phyloP scores from a whole-genome alignment of 2,329 filamentous ascomycete genomes.

The Pleomassaria siparia region DNA sequence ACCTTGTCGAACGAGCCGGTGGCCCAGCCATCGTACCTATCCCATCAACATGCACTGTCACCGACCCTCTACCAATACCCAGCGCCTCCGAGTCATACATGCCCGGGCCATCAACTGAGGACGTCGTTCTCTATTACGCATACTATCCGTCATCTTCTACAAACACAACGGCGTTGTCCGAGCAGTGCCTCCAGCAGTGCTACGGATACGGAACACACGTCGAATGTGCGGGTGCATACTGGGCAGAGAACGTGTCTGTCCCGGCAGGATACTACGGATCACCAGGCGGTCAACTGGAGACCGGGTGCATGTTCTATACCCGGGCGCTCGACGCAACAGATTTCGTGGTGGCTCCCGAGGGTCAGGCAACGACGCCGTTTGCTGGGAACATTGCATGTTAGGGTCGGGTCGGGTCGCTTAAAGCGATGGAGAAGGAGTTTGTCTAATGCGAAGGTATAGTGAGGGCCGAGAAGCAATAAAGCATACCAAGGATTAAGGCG shows the following conservation, averaged over 20 bases:
- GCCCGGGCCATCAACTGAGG: constrained; percentile 21
- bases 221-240: constrained; percentile 40
- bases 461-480: background rate
- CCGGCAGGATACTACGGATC: constrained; percentile 39
- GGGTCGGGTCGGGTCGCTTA: no score
- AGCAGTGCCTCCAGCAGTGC: constrained; percentile 45
- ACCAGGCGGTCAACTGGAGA: constrained; percentile 30
- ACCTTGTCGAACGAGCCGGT: constrained; percentile 30
- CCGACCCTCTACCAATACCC: constrained; percentile 27
- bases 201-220: constrained; percentile 41
- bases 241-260: constrained; percentile 41
- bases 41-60: constrained; percentile 39
- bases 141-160: constrained; percentile 37
- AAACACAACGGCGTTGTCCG: constrained; percentile 28
- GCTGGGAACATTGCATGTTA: constrained; percentile 39
- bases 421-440: background rate
- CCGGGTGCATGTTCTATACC: constrained; percentile 42
- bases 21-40: constrained; percentile 38
- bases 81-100: constrained; percentile 22
- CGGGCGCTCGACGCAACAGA: constrained; percentile 24
- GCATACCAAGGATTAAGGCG: background rate
- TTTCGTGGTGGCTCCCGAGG: constrained; percentile 31
- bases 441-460: background rate
- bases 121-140: constrained; percentile 28
- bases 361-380: constrained; percentile 33